Percentiles rank a stretch among this genome's conserved stretches.
These are phyloP conservation scores for Camelina laxa DNA, from an alignment of 345 rosid genomes.

Conservation along the genomic window DNA sequence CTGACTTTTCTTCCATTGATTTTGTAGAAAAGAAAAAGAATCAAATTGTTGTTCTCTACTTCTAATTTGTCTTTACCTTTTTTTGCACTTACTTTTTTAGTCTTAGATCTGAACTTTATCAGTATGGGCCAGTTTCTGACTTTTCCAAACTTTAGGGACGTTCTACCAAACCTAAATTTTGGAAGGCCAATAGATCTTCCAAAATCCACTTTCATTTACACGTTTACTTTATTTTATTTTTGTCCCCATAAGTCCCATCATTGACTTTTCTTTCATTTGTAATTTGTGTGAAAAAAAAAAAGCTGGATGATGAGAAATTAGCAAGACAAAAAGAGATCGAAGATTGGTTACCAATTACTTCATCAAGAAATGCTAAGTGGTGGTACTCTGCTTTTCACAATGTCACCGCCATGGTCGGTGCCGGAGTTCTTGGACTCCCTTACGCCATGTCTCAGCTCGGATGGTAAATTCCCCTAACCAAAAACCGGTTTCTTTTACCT, in stretches of 20 bases:
- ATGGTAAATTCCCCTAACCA: slow-evolving; percentile 46
- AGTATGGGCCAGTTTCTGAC: background rate
- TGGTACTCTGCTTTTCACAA: slow-evolving; percentile 89
- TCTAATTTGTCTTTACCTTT: background rate
- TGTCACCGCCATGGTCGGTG: slow-evolving; percentile 91
- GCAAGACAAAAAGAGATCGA: slow-evolving; percentile 63
- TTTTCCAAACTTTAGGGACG: slow-evolving; percentile 7
- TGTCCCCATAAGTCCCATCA: background rate
- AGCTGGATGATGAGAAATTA: slow-evolving; percentile 33
- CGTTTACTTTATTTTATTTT: background rate
- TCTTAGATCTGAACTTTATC: background rate
- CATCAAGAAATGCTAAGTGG: slow-evolving; percentile 79
- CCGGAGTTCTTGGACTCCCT: slow-evolving; percentile 82
- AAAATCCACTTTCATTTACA: background rate
- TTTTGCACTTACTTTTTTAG: slow-evolving; percentile 1
- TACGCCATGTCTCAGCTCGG: slow-evolving; percentile 79
- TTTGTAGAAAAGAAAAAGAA: too few species aligned
- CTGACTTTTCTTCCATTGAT: background rate
- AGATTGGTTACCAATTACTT: slow-evolving; percentile 73
- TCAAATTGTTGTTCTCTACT: too few species aligned
- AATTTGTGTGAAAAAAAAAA: slow-evolving; percentile 9
- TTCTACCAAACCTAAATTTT: slow-evolving; percentile 32
- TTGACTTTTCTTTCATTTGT: background rate
- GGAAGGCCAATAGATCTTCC: slow-evolving; percentile 19
- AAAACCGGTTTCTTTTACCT: background rate